Evolutionary conservation across 371 early-diverging fungal genomes (phyloP), one percentile per base, ranked within the genome.

Genomic region (Fennellomyces sp.): DNA sequence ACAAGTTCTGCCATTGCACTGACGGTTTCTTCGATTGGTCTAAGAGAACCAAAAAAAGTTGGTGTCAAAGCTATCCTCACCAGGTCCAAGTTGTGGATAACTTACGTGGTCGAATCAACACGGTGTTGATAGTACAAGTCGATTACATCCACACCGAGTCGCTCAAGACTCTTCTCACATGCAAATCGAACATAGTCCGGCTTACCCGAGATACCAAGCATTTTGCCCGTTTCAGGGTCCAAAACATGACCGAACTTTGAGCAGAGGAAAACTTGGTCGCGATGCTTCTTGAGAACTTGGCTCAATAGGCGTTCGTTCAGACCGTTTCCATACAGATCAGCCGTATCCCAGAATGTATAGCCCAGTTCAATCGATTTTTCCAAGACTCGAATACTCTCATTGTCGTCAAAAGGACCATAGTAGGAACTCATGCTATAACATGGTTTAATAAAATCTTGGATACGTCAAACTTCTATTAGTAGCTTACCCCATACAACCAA

Each of bases 121-220:
- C 82, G 73, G 52, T 87, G 87, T 60, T 81, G 81, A 42, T 85
- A 84, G 54, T 85, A 87, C 30, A 85, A 66, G 61, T 86, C 87
- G 52, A 86, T 83, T 33, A 38, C 53, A 53, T 83, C 78, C 0
- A 81, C 61, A 19, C 75, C 76, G 3, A 84, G 71, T n/a, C 84
- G 51, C 54, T 78, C 60, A 0, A 82, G 62, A 31, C 75, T 76
- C 1, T 68, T 57, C 50, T 72, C 49, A 36, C 66, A 80, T 2
- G 71, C 58, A 53, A 70, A 45, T 21, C 65, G 73, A 12, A 86
- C 80, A 52, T 86, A 82, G 7, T 81, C 82, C 3, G 83, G 81
- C 0, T 60, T 68, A 2, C 85, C 82, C 39, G 57, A 67, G n/a
- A 84, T 79, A 52, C 84, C 77, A 7, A 79, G 78, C 3, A 79